Conservation (phyloP, 1,284 basidiomycete species). For the Sanghuangporus sanghuang region DNA sequence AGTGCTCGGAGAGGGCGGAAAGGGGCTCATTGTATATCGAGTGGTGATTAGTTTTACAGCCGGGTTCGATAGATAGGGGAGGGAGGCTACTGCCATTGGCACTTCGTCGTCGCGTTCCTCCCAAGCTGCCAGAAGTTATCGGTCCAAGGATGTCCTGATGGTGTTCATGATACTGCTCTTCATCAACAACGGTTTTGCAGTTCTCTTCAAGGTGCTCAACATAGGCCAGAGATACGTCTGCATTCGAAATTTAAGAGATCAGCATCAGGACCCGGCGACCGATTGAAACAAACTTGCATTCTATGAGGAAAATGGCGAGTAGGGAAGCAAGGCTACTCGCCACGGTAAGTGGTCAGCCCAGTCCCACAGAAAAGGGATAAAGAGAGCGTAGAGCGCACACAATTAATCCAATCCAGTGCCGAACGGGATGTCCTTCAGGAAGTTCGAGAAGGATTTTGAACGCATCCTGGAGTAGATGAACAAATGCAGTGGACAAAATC, state of each 20-base stretch:
- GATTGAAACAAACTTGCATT: constrained; percentile 47
- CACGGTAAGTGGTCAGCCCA: background rate
- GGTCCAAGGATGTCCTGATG: background rate
- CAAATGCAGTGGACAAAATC: constrained; percentile 74
- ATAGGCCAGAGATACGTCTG: constrained; percentile 54
- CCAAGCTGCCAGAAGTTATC: background rate
- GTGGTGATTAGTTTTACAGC: background rate
- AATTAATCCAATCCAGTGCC: constrained; percentile 61
- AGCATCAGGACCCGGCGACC: constrained; percentile 4
- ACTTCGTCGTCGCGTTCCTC: background rate
- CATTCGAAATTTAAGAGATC: constrained; percentile 39
- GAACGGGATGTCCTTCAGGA: constrained; percentile 33
- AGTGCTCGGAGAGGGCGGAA: background rate
- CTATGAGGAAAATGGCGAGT: constrained; percentile 65
- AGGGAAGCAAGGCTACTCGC: constrained; percentile 51
- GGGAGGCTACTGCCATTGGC: background rate
- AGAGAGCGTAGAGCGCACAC: constrained; percentile 49
- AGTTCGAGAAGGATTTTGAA: constrained; percentile 53
- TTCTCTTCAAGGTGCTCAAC: constrained; percentile 48
- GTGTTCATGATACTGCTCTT: constrained; percentile 15
- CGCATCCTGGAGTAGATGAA: constrained; percentile 71
- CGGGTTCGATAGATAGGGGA: background rate
- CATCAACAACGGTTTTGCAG: constrained; percentile 10
- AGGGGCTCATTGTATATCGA: background rate
- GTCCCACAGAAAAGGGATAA: background rate